Evolutionary conservation across 306 rosid genomes (phyloP), one percentile per base, ranked within the genome.

Genomic region (Inga leiocalycina): DNA sequence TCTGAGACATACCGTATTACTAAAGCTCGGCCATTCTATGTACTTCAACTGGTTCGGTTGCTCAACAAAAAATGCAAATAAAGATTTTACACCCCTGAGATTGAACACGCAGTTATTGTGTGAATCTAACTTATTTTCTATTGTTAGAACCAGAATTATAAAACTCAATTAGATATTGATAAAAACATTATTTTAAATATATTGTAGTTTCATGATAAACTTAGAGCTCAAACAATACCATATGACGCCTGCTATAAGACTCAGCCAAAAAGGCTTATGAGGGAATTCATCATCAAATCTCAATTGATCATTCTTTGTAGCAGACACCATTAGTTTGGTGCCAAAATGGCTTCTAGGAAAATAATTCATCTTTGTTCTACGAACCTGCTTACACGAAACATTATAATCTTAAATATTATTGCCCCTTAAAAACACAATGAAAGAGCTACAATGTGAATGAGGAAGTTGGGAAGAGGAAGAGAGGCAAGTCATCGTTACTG

Each of bases 21-120:
- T 85, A 80, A 95, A 92, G 84, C 88, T 85, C 12, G 98, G 98
- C 98, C 98, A 95, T 76, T 95, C 94, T 48, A 93, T 88, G 87
- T 92, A 92, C 85, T 91, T 95, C 71, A 95, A 89, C 86, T 93
- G 98, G 87, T 97, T 83, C 44, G 98, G 98, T 83, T 95, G 98
- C 91, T 95, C 95, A 56, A 65, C 85, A 87, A 95, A 86, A 90
- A 95, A 95, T 45, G 44, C 68, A 69, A 88, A 84, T 39, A 93
- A 77, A 48, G 89, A 89, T 85, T 85, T 91, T 79, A 91, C 27
- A 27, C 83, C 90, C 97, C 98, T 95, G 77, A 43, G 69, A 80
- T 72, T 22, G 32, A 77, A 59, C 15, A 57, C 56, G 24, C 61
- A 39, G 80, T 48, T 43, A 74, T 12, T 35, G 35, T 35, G 72